A percentile compares a stretch with the other conserved stretches of the same genome.
Conservation (phyloP, 768 basidiomycete genomes). For the Leucosporidium creatinivorum region DNA sequence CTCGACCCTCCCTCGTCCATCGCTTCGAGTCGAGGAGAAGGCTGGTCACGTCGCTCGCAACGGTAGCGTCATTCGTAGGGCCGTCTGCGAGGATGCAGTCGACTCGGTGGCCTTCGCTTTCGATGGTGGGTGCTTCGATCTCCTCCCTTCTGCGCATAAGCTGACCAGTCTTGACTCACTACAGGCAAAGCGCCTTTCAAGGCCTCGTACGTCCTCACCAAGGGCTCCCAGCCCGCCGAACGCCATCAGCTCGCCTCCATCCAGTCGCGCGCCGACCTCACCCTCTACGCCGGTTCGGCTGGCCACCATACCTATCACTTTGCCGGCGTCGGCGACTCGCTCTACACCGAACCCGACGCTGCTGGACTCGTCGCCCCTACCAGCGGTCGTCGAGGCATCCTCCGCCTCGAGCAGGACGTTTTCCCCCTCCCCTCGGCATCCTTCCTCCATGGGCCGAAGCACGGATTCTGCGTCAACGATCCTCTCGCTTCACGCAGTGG, state of each 20-base stretch:
- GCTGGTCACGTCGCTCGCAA: slow-evolving; percentile 22
- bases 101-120: slow-evolving; percentile 17
- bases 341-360: slow-evolving; percentile 23
- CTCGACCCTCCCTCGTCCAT: slow-evolving; percentile 71
- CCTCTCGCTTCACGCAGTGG: slow-evolving; percentile 14
- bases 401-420: slow-evolving; percentile 36
- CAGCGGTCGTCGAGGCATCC: slow-evolving; percentile 1
- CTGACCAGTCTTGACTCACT: no score
- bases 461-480: slow-evolving; percentile 36
- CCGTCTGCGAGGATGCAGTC: slow-evolving; percentile 14
- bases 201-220: slow-evolving; percentile 25
- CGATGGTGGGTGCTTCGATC: background rate
- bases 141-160: background rate
- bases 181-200: slow-evolving; percentile 31
- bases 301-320: slow-evolving; percentile 34
- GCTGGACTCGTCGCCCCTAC: slow-evolving; percentile 16
- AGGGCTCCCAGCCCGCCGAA: slow-evolving; percentile 18
- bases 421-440: slow-evolving; percentile 30
- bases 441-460: slow-evolving; percentile 17
- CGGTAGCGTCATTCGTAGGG: slow-evolving; percentile 13
- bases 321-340: slow-evolving; percentile 32
- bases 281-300: slow-evolving; percentile 29
- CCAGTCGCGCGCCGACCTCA: slow-evolving; percentile 32
- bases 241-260: slow-evolving; percentile 22
- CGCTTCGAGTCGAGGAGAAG: slow-evolving; percentile 54